A percentile compares a stretch with the other conserved stretches of the same genome.
Conservation (phyloP, 768 basidiomycete genomes). For the Leccinellum rugosiceps region DNA sequence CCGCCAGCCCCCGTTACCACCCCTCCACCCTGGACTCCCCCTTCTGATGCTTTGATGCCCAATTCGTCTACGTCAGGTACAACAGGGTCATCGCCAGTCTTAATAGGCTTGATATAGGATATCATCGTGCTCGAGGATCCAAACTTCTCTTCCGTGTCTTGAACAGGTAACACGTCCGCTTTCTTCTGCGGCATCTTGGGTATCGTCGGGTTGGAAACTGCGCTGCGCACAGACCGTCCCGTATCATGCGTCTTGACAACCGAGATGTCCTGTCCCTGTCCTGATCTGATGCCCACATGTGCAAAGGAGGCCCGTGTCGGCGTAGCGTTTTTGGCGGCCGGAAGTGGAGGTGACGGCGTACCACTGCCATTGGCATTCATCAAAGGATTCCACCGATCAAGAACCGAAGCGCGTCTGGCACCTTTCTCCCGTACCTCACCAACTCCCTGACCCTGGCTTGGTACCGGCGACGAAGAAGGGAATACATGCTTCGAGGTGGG, state of each 20-base stretch:
- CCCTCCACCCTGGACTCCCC: conserved; percentile 39
- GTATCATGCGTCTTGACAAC: conserved; percentile 32
- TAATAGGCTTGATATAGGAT: conserved; percentile 52
- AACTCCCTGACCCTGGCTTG: conserved; percentile 29
- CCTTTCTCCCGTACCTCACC: conserved; percentile 37
- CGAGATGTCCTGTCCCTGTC: conserved; percentile 18
- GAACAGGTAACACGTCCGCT: conserved; percentile 18
- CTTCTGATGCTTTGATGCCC: conserved; percentile 41
- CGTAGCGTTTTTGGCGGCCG: conserved; percentile 38
- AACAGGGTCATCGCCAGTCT: conserved; percentile 44
- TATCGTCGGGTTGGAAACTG: conserved; percentile 39
- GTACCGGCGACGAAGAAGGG: conserved; percentile 28
- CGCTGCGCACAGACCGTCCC: conserved; percentile 36
- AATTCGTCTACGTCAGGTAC: conserved; percentile 37
- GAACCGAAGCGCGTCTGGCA: conserved; percentile 45
- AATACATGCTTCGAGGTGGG: conserved; percentile 25
- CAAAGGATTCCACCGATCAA: conserved; percentile 67
- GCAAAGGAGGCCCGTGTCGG: conserved; percentile 40
- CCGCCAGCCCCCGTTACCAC: conserved; percentile 2
- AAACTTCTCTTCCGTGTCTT: conserved; percentile 38
- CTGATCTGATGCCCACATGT: conserved; percentile 28
- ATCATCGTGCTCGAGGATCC: conserved; percentile 79
- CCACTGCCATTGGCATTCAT: conserved; percentile 26
- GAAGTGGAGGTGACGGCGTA: conserved; percentile 37
- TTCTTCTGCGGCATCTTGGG: conserved; percentile 29